Conservation (phyloP, 1,139 yeast species). For the Lodderomyces pseudojiufengensis region DNA sequence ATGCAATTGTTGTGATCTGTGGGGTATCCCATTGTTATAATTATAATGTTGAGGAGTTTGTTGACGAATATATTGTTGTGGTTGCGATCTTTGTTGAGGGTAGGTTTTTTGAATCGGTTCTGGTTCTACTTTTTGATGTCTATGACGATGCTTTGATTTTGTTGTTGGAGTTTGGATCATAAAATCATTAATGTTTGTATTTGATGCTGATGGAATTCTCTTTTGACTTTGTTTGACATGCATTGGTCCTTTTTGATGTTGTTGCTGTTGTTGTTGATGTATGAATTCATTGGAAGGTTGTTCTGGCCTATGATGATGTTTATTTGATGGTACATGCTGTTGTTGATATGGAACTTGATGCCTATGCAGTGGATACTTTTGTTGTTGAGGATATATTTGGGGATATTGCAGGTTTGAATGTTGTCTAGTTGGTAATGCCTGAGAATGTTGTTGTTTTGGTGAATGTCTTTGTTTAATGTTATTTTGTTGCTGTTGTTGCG, state of each 20-base stretch:
- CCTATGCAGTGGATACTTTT: constrained; percentile 4
- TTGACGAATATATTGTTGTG: constrained; percentile 12
- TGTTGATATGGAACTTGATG: constrained; percentile 4
- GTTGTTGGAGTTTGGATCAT: constrained; percentile 8
- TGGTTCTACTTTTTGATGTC: constrained; percentile 5
- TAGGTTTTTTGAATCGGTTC: constrained; percentile 3
- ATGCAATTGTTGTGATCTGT: constrained; percentile 34
- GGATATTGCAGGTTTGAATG: not conserved
- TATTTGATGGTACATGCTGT: not conserved
- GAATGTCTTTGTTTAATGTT: constrained; percentile 10
- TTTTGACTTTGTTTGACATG: constrained; percentile 4
- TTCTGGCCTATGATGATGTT: not conserved
- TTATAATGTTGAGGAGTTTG: constrained; percentile 2
- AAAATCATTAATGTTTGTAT: constrained; percentile 11
- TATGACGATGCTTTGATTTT: constrained; percentile 14
- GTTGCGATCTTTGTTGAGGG: constrained; percentile 7
- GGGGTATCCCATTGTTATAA: constrained; percentile 7
- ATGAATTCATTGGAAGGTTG: constrained; percentile 7
- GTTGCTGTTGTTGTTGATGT: constrained; percentile 1
- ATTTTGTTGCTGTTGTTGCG: constrained; percentile 5
- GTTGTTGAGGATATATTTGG: constrained; percentile 1
- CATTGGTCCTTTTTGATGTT: constrained; percentile 3
- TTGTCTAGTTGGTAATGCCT: not conserved
- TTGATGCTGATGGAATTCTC: constrained; percentile 13
- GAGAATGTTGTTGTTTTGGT: constrained; percentile 6